These are phyloP conservation scores for Monilinia aucupariae DNA, from an alignment of 2,329 filamentous ascomycete genomes.

Conservation along the genomic window DNA sequence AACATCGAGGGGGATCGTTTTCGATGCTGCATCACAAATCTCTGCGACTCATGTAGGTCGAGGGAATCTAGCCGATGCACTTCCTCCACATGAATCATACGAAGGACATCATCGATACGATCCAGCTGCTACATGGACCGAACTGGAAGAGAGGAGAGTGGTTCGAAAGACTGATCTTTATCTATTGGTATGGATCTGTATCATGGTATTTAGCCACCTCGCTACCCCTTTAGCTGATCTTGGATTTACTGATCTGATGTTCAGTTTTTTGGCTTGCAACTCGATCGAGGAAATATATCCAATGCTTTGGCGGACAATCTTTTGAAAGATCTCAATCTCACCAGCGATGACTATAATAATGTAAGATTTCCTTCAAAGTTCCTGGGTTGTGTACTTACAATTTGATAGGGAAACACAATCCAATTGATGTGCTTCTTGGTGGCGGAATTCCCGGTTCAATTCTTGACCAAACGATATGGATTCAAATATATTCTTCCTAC, in stretches of 20 bases:
- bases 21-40: neutral
- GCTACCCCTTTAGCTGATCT: neutral
- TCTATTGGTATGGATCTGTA: conserved; percentile 10
- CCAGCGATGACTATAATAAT: conserved; percentile 24
- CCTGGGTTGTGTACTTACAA: neutral
- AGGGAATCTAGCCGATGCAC: conserved; percentile 1
- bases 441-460: conserved; percentile 55
- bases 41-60: neutral
- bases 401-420: conserved; percentile 41
- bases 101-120: conserved; percentile 37
- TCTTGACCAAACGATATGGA: conserved; percentile 44
- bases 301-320: conserved; percentile 50
- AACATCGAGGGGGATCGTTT: neutral
- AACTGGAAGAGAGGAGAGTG: conserved; percentile 50
- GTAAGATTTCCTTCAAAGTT: conserved; percentile 31
- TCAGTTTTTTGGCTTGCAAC: conserved; percentile 52
- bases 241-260: neutral
- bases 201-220: conserved; percentile 1
- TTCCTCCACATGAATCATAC: conserved; percentile 13
- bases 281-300: conserved; percentile 53
- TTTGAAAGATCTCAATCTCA: conserved; percentile 14
- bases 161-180: conserved; percentile 43
- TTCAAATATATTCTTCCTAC: conserved; percentile 49
- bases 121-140: conserved; percentile 48
- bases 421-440: conserved; percentile 38